Evolutionary conservation across 1,139 yeast genomes (phyloP).

Genomic region (Blastobotrys ciferrii): DNA sequence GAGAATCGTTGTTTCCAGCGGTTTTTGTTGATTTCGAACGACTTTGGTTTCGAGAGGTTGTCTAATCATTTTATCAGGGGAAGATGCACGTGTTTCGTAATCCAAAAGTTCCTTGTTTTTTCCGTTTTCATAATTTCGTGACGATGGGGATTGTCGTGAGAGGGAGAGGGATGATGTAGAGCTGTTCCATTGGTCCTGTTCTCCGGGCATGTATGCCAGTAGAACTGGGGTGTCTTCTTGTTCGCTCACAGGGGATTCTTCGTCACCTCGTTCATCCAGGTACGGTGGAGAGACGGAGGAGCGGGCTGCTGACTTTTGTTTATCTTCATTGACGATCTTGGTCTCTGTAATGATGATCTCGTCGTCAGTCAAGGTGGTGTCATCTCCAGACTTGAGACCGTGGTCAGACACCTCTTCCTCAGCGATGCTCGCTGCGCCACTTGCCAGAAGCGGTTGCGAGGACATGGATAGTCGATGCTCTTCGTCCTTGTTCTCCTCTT

Average conservation of each 20-base stretch:
- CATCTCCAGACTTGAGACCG: slow-evolving; percentile 1
- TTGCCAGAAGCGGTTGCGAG: neutral
- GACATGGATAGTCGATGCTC: slow-evolving; percentile 4
- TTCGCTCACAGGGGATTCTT: slow-evolving; percentile 26
- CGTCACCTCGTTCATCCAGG: slow-evolving; percentile 19
- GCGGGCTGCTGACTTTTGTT: neutral
- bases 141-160: neutral
- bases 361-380: slow-evolving; percentile 12
- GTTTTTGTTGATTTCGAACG: slow-evolving; percentile 7
- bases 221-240: slow-evolving; percentile 22
- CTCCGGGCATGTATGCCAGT: slow-evolving; percentile 10
- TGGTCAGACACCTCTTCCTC: neutral
- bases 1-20: slow-evolving; percentile 9
- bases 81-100: neutral
- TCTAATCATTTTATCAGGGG: neutral
- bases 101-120: neutral
- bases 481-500: neutral
- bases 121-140: slow-evolving; percentile 1
- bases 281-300: slow-evolving; percentile 22
- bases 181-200: slow-evolving; percentile 12
- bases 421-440: neutral
- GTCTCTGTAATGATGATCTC: slow-evolving; percentile 11
- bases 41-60: slow-evolving; percentile 8
- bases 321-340: neutral
- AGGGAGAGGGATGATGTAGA: slow-evolving; percentile 15